Evolutionary conservation across 441 rosid species (phyloP), one percentile per base, ranked within the genome.

Genomic region (Melastoma candidum): DNA sequence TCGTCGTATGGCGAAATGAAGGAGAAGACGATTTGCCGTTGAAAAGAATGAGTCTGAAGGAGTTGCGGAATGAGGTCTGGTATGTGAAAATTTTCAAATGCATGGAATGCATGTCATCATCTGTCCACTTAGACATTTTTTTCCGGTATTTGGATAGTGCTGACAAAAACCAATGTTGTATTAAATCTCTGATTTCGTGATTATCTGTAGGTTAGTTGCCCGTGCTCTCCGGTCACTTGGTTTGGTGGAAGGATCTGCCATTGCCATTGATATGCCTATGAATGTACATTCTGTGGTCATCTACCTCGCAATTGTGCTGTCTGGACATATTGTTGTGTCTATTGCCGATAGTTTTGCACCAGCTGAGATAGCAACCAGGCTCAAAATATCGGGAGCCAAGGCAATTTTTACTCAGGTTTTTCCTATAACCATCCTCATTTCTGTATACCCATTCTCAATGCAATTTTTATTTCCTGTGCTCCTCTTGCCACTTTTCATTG

Each of bases 221-320:
- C 62, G 80, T 61, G 95, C 87, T 51, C 78, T 90, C 48, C 55
- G 63, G 67, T 67, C 79, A 41, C 67, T 87, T 64, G 73, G 78
- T 63, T 76, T 85, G 79, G 83, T 71, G 44, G 61, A 61, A 70
- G 96, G 87, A 68, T 87, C 96, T 47, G 83, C 96, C 24, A 77
- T 87, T 49, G 98, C 96, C n/a, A 76, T 90, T 48, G 87, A 85
- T 71, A 87, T 90, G 98, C 96, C 98, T 6, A 87, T 87, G 96
- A 79, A 78, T 68, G 88, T 79, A 54, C 68, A 82, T 68, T 76
- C 96, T 60, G 95, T 90, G 69, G 58, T 87, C 67, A 80, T 87
- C 63, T 90, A 87, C 77, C 79, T 90, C 36, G 98, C 96, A 32
- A 76, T 85, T 71, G 83, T 87, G 58, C 73, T 90, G 67, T 79